Evolutionary conservation across 202 grass and related monocot genomes (phyloP).

Genomic region (Zizania palustris): DNA sequence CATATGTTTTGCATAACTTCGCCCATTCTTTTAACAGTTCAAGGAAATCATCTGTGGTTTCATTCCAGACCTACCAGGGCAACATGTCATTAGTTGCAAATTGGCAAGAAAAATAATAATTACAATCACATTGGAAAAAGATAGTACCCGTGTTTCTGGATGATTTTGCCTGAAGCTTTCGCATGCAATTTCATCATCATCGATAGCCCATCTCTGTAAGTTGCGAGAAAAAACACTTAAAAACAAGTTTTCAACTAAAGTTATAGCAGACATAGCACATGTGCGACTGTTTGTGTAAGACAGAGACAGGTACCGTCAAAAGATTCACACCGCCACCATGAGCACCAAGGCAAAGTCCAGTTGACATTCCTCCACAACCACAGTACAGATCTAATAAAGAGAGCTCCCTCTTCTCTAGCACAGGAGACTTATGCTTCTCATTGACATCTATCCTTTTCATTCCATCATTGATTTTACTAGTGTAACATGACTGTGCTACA

Average conservation of each 20-base stretch:
- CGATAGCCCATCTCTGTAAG: conserved; percentile 86
- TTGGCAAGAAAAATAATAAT: conserved; percentile 37
- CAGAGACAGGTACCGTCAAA: conserved; percentile 63
- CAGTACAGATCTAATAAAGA: conserved; percentile 85
- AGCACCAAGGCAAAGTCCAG: conserved; percentile 89
- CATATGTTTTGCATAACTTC: conserved; percentile 73
- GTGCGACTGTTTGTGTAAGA: conserved; percentile 23
- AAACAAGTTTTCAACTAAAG: conserved; percentile 41
- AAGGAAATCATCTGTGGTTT: conserved; percentile 80
- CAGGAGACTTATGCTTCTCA: conserved; percentile 44
- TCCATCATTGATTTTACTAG: conserved; percentile 29
- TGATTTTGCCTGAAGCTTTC: conserved; percentile 77
- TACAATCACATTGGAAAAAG: conserved; percentile 26
- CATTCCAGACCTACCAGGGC: conserved; percentile 73
- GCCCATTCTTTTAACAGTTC: conserved; percentile 80
- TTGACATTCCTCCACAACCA: conserved; percentile 97
- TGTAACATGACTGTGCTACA: conserved; percentile 32
- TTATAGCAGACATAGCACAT: conserved; percentile 38
- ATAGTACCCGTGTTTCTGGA: conserved; percentile 72
- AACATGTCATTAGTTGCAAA: conserved; percentile 36
- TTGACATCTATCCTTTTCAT: conserved; percentile 35
- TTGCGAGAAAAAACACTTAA: conserved; percentile 36
- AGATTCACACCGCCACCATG: conserved; percentile 68
- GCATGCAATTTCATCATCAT: conserved; percentile 71
- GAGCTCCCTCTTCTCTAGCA: conserved; percentile 57